Evolutionary conservation across 169 alveolate genomes (phyloP), one percentile per base, ranked within the genome.

Genomic region (Cystoisospora suis): DNA sequence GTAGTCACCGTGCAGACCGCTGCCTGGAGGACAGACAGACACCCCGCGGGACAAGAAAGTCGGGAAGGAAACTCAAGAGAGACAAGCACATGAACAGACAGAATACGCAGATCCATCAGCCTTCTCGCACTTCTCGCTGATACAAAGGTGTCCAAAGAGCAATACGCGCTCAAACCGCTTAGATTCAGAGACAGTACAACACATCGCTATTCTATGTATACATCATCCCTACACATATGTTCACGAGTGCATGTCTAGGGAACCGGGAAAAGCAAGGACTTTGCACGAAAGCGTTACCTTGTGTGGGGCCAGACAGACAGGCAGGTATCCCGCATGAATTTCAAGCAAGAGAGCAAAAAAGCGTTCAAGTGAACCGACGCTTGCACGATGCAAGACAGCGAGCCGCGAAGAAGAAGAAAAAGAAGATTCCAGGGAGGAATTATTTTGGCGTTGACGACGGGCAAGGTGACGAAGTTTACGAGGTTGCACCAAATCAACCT

Each of bases 311-410:
- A 90, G 45, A 87, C 91, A 85, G 27, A 81, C 56, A 0, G 80
- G 83, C 69, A 90, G 75, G 6, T 90, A 56, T 20, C 94, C 94
- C 9, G 49, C 65, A 15, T 38, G n/a, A 23, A 79, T 29, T 40
- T 90, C 94, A 23, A 90, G 61, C 32, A 90, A 59, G 36, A 90
- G 88, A 23, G 87, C 91, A 56, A 90, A 72, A 42, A 90, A 90
- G 15, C 94, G 91, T 89, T 90, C 94, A 23, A 90, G 80, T 0
- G 94, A 90, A 23, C 94, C 94, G 27, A 81, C 86, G 70, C 58
- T 83, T 3, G 94, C 94, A 38, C 94, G 94, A 34, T 90, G 94
- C n/a, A 90, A 87, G 34, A 89, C 79, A 36, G 42, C 83, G 32
- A 72, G 83, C 4, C 58, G 83, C n/a, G 80, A 27, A 2, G 80